Evolutionary conservation across 176 grass and related monocot species (phyloP).

Genomic region (Raddia guianensis): DNA sequence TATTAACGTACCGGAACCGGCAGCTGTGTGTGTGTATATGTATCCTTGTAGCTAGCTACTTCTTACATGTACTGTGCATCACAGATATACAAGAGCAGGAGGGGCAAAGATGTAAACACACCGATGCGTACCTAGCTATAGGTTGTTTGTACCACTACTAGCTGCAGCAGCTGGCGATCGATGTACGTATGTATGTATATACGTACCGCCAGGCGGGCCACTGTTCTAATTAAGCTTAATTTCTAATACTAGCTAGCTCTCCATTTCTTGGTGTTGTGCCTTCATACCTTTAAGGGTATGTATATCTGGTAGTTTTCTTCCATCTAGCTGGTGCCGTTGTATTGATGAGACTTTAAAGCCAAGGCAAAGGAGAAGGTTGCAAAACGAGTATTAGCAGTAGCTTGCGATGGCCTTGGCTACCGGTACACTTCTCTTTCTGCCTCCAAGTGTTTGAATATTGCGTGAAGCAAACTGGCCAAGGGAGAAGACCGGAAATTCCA

Average conservation of each 20-base stretch:
- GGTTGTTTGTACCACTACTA: constrained; percentile 37
- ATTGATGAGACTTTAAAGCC: constrained; percentile 79
- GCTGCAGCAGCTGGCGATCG: constrained; percentile 36
- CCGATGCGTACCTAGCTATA: neutral
- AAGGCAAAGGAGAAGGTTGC: constrained; percentile 22
- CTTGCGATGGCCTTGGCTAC: constrained; percentile 37
- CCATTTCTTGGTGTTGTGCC: neutral
- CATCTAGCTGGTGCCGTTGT: constrained; percentile 30
- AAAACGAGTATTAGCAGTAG: neutral
- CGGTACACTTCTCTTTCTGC: constrained; percentile 25
- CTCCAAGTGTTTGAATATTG: constrained; percentile 54
- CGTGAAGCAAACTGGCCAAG: constrained; percentile 70
- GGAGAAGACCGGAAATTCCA: constrained; percentile 45
- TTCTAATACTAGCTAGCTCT: neutral
- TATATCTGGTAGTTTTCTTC: constrained; percentile 42
- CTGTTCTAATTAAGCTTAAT: neutral
- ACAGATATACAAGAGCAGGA: neutral
- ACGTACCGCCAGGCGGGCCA: neutral
- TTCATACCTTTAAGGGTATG: neutral
- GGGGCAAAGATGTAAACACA: neutral
- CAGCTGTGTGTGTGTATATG: neutral
- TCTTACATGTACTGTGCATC: too few species aligned
- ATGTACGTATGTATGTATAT: constrained; percentile 6
- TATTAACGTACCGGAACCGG: neutral
- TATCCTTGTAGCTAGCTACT: neutral